phyloP scores from a whole-genome alignment of 2,329 filamentous ascomycete genomes.

The Plenodomus biglobosus region DNA sequence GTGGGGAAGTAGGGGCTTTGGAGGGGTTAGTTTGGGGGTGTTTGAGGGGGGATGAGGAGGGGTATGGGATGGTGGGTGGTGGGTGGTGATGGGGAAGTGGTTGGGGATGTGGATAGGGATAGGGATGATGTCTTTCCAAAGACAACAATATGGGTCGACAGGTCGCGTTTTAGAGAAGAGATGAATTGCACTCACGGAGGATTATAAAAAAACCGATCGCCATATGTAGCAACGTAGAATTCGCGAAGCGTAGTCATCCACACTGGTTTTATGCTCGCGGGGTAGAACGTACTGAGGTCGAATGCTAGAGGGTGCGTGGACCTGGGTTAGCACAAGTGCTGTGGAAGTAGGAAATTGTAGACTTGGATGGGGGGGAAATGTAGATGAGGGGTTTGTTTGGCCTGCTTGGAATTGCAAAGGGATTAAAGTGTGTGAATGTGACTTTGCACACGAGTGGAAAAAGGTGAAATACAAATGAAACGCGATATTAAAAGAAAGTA shows the following conservation, averaged over 20 bases:
- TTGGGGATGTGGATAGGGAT: no score
- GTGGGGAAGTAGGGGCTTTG: slow-evolving; percentile 57
- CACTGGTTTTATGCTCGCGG: slow-evolving; percentile 51
- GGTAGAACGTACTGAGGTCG: slow-evolving; percentile 63
- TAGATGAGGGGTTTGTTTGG: no score
- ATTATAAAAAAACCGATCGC: slow-evolving; percentile 63
- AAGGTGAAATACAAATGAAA: no score
- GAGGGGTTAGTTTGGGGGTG: background rate
- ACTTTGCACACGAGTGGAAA: no score
- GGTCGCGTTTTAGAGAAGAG: no score
- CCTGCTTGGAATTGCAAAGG: no score
- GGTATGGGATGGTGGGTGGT: background rate
- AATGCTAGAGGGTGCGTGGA: slow-evolving; percentile 51
- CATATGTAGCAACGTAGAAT: slow-evolving; percentile 63
- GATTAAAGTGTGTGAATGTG: no score
- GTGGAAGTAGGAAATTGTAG: no score
- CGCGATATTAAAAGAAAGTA: no score
- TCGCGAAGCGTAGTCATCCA: slow-evolving; percentile 55
- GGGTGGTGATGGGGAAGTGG: background rate
- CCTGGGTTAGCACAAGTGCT: background rate
- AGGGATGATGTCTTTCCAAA: no score
- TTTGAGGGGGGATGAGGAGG: background rate
- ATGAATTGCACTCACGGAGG: slow-evolving; percentile 54
- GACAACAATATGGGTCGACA: no score
- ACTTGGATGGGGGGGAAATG: no score